Base-by-base conservation (phyloP, 768 basidiomycete genomes). In the Tulasnella sp. region DNA sequence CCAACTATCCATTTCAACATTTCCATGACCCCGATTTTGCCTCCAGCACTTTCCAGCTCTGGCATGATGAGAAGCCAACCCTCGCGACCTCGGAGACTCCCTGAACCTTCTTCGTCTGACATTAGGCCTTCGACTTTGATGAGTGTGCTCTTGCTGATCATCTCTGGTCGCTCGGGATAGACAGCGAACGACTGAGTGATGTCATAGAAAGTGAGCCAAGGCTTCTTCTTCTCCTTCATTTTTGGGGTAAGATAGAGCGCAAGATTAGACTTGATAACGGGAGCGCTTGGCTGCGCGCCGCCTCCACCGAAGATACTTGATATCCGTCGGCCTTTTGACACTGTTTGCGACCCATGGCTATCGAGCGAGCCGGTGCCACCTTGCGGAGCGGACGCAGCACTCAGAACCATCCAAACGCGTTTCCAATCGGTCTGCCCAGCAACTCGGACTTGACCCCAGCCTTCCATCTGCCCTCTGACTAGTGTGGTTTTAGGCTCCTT, bases 401-500 rank as follows among this genome's bases (percentile, higher is more conserved):
- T 83, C 5, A 97, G 82, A 6, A 89, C 86, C 83, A 92, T 87
- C 91, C 93, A 98, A 62, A 95, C 84, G 47, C 88, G 86, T 79
- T 94, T 94, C 96, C 96, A 98, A 76, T 97, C 94, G 0, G 92
- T 95, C 76, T 95, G 94, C n/a, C 96, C 95, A n/a, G 95, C 90
- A 42, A 98, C 84, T 62, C 96, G 89, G 62, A 94, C 85, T 76
- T 90, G 87, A 19, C 94, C 90, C 91, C 92, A 95, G 1, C 95
- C 96, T 79, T 98, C 95, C 83, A 94, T 86, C 73, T 86, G 85
- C 9, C 92, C 90, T 63, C 86, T 85, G 12, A 86, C 79, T 2
- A 95, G 84, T 8, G 90, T 87, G 2, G 87, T 84, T 9, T 85
- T 87, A 1, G 87, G 83, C 35, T 85, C 85, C 52, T 81, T 82